Evolutionary conservation across 2,329 filamentous ascomycete species (phyloP).

Genomic region (Colletotrichum limetticola): DNA sequence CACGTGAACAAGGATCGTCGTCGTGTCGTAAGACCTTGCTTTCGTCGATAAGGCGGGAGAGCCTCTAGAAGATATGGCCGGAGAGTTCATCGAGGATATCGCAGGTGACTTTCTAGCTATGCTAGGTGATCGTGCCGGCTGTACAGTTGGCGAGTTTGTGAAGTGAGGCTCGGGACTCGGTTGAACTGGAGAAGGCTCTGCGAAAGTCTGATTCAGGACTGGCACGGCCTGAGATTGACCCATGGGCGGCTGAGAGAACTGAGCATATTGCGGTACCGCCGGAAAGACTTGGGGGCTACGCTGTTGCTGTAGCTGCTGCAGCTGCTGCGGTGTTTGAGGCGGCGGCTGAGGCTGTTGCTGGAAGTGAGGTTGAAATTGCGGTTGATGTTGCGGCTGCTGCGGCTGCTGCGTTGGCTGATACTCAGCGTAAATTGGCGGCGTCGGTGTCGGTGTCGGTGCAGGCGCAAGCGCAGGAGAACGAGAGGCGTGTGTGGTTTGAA

Average conservation of each 20-base stretch:
- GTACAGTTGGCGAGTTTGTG: constrained; percentile 54
- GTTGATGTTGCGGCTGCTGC: constrained; percentile 34
- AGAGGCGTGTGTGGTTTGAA: constrained; percentile 14
- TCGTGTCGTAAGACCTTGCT: constrained; percentile 58
- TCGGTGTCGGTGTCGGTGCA: constrained; percentile 4
- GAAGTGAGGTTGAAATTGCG: constrained; percentile 25
- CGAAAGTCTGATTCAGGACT: constrained; percentile 18
- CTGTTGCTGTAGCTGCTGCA: constrained; percentile 14
- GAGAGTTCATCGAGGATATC: constrained; percentile 36
- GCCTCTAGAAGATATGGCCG: constrained; percentile 41
- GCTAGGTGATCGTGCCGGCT: constrained; percentile 45
- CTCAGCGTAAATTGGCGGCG: constrained; percentile 13
- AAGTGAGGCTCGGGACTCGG: constrained; percentile 52
- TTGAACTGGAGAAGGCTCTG: constrained; percentile 34
- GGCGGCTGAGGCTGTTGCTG: constrained; percentile 32
- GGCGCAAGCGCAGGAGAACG: constrained; percentile 28
- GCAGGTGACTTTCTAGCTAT: constrained; percentile 52
- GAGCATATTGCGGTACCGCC: constrained; percentile 27
- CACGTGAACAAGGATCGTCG: constrained; percentile 73
- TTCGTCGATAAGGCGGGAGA: constrained; percentile 53
- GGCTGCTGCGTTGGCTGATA: constrained; percentile 25
- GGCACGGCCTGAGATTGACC: constrained; percentile 26
- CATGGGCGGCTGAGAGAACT: constrained; percentile 32
- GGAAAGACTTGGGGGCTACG: constrained; percentile 15
- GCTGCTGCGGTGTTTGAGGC: neutral